phyloP scores from a whole-genome alignment of 139 green algal genomes.

The Haematococcus sp. region DNA sequence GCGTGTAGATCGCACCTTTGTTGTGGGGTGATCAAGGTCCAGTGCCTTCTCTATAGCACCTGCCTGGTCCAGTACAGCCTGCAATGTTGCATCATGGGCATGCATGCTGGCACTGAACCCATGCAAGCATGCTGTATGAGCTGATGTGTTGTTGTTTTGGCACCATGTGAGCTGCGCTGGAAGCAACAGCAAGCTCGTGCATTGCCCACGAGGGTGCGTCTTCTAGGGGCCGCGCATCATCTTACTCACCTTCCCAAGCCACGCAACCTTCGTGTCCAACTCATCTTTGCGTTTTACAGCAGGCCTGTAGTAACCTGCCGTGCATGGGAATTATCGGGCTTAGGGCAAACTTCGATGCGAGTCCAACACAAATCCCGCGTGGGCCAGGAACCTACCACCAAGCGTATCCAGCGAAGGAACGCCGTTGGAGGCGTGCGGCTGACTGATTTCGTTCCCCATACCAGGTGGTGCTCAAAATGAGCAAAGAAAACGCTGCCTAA shows the following conservation, averaged over 20 bases:
- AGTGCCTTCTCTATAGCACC: not conserved
- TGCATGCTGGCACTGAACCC: too few relatives aligned
- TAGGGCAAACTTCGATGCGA: not conserved
- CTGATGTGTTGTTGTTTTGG: too few relatives aligned
- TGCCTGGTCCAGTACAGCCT: not conserved
- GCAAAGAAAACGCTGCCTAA: not conserved
- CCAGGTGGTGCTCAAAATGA: not conserved
- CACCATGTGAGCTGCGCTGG: too few relatives aligned
- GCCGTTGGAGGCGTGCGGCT: not conserved
- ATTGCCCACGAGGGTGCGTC: too few relatives aligned
- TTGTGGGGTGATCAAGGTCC: not conserved
- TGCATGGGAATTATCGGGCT: not conserved
- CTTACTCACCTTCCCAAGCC: not conserved
- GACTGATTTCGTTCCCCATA: not conserved
- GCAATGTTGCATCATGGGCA: too few relatives aligned
- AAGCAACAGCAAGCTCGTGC: too few relatives aligned
- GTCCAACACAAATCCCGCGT: not conserved
- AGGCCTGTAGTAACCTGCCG: slow-evolving; percentile 1
- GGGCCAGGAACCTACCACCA: too few relatives aligned
- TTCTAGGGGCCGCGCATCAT: too few relatives aligned
- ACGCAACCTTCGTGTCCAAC: not conserved
- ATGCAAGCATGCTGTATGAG: too few relatives aligned
- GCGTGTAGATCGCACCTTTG: not conserved
- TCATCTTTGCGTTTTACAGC: not conserved
- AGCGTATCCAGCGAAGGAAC: too few relatives aligned